phyloP scores from a whole-genome alignment of 495 filamentous ascomycete genomes.

The Cryomyces minteri region DNA sequence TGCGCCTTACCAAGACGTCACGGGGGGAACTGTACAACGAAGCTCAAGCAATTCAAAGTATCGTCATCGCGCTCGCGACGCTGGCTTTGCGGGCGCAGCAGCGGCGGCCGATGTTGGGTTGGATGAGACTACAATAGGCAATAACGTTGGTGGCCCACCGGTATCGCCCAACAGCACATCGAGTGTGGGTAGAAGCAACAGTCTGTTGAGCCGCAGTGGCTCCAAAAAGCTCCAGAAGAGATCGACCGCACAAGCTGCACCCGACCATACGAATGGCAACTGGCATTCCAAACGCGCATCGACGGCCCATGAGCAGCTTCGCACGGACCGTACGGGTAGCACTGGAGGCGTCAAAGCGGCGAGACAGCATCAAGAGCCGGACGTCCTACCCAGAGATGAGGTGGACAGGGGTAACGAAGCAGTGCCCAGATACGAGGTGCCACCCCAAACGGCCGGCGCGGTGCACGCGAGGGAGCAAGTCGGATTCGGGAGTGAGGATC shows the following conservation, averaged over 20 bases:
- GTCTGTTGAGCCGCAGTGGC: too few relatives aligned
- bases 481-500: conserved; percentile 8
- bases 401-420: conserved; percentile 7
- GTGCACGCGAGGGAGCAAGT: conserved; percentile 10
- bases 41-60: too few relatives aligned
- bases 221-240: too few relatives aligned
- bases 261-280: background rate
- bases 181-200: too few relatives aligned
- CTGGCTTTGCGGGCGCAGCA: conserved; percentile 8
- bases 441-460: conserved; percentile 12
- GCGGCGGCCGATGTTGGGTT: conserved; percentile 1
- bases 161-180: too few relatives aligned
- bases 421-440: conserved; percentile 4
- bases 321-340: conserved; percentile 10
- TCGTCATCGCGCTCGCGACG: conserved; percentile 7
- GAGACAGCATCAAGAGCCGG: conserved; percentile 2
- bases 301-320: conserved; percentile 10
- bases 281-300: conserved; percentile 1
- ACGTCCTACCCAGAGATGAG: conserved; percentile 6
- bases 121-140: background rate
- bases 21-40: too few relatives aligned
- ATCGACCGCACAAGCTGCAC: too few relatives aligned
- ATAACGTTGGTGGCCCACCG: too few relatives aligned
- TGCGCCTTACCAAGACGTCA: too few relatives aligned
- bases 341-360: conserved; percentile 1